A percentile compares a stretch with the other conserved stretches of the same genome.
phyloP scores from a whole-genome alignment of 352 stramenopile species.

The Pythium phragmiticola region DNA sequence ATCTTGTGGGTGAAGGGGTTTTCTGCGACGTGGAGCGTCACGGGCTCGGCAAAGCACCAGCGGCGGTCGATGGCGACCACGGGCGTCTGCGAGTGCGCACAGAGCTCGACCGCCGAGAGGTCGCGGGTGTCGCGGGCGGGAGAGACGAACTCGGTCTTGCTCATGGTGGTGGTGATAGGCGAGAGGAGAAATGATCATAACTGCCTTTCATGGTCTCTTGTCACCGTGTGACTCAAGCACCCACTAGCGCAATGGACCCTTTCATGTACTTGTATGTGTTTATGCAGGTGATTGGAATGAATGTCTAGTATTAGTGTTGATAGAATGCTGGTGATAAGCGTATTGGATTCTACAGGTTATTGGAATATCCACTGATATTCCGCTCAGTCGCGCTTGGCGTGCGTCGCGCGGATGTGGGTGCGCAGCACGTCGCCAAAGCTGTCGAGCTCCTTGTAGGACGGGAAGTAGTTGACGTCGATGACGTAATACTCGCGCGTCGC shows the following conservation, averaged over 20 bases:
- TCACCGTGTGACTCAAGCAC: no score
- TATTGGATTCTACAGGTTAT: no score
- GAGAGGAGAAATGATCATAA: neutral
- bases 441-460: slow-evolving; percentile 81
- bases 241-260: no score
- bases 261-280: neutral
- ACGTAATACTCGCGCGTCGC: slow-evolving; percentile 56
- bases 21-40: slow-evolving; percentile 8
- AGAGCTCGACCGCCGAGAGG: slow-evolving; percentile 1
- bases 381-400: slow-evolving; percentile 2
- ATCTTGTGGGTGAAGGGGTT: slow-evolving; percentile 17
- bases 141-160: neutral
- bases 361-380: no score
- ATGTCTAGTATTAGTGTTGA: no score
- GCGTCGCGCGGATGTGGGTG: slow-evolving; percentile 41
- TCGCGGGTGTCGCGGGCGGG: neutral
- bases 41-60: neutral
- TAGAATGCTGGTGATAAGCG: no score
- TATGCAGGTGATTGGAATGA: neutral
- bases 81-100: slow-evolving; percentile 2
- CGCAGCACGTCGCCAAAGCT: slow-evolving; percentile 61
- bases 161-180: neutral
- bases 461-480: slow-evolving; percentile 89
- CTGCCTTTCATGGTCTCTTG: no score
- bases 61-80: slow-evolving; percentile 7